Evolutionary conservation across 1,284 basidiomycete genomes (phyloP).

Genomic region (Caloboletus inedulis): DNA sequence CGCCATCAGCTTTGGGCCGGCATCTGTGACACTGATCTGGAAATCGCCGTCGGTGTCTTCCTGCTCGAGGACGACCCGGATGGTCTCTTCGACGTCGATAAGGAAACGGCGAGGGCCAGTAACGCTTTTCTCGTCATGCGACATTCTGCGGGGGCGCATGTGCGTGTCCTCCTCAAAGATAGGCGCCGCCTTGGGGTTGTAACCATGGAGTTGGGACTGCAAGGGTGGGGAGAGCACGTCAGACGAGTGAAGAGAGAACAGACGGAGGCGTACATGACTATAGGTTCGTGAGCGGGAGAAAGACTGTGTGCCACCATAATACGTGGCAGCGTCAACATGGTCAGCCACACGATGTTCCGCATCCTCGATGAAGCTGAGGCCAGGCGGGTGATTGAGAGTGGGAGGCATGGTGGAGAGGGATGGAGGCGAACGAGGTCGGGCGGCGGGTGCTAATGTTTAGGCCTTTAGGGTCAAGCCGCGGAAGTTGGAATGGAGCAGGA

Average conservation of each 20-base stretch:
- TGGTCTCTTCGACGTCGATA: conserved; percentile 99
- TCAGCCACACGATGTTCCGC: conserved; percentile 44
- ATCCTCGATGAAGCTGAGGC: conserved; percentile 68
- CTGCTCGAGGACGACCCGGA: conserved; percentile 93
- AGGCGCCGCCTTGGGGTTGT: conserved; percentile 62
- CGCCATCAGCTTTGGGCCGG: conserved; percentile 94
- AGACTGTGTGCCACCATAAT: conserved; percentile 76
- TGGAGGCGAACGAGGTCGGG: neutral
- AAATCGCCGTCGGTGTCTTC: conserved; percentile 98
- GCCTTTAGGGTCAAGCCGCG: neutral
- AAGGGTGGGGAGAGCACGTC: conserved; percentile 11
- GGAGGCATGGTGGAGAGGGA: conserved; percentile 43
- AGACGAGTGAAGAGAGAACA: conserved; percentile 5
- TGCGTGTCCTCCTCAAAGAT: conserved; percentile 76
- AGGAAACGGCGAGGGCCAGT: conserved; percentile 81
- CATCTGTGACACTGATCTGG: conserved; percentile 95
- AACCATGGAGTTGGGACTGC: conserved; percentile 62
- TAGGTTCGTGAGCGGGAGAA: conserved; percentile 82
- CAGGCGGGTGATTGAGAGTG: conserved; percentile 53
- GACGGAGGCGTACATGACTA: conserved; percentile 56
- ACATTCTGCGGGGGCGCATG: conserved; percentile 70
- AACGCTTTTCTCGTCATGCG: conserved; percentile 80
- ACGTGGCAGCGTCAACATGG: conserved; percentile 72
- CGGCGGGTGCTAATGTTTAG: neutral
- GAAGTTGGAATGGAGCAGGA: conserved; percentile 12